Conservation (phyloP, 2,329 filamentous ascomycete species). For the Kalmusia sp. region DNA sequence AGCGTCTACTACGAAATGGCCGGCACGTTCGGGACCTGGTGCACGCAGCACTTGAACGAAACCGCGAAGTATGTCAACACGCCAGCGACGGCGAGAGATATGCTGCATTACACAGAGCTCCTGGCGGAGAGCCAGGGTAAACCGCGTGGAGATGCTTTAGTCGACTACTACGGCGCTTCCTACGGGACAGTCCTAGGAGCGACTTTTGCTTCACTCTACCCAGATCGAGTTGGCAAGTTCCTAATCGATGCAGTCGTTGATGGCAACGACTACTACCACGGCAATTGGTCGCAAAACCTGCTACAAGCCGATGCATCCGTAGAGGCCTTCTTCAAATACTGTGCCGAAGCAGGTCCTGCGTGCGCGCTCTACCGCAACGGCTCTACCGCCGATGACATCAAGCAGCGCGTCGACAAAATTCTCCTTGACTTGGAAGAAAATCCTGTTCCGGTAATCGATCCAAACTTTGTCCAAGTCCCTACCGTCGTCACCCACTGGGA, state of each 20-base stretch:
- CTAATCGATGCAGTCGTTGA: constrained; percentile 41
- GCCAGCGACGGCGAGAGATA: constrained; percentile 16
- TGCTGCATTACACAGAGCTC: constrained; percentile 19
- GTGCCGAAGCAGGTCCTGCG: constrained; percentile 55
- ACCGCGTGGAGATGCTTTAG: constrained; percentile 7
- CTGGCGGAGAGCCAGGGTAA: constrained; percentile 7
- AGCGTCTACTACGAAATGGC: constrained; percentile 5
- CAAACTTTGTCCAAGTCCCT: constrained; percentile 1
- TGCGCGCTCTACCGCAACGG: constrained; percentile 13
- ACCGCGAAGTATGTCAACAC: constrained; percentile 18
- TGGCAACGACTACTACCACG: constrained; percentile 13
- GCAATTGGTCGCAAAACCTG: constrained; percentile 8
- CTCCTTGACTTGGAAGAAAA: constrained; percentile 9
- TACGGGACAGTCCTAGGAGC: constrained; percentile 54
- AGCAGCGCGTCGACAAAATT: constrained; percentile 11
- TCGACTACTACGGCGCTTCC: constrained; percentile 49
- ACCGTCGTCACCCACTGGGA: constrained; percentile 3
- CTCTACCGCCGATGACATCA: constrained; percentile 8
- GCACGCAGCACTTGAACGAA: constrained; percentile 7
- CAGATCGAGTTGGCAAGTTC: constrained; percentile 34
- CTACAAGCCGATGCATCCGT: constrained; percentile 15
- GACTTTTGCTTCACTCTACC: constrained; percentile 52
- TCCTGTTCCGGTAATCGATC: constrained; percentile 5
- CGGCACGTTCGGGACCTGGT: constrained; percentile 13
- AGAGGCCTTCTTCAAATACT: constrained; percentile 60